Conservation (phyloP, 176 grass and related monocot genomes). For the Guadua angustifolia region DNA sequence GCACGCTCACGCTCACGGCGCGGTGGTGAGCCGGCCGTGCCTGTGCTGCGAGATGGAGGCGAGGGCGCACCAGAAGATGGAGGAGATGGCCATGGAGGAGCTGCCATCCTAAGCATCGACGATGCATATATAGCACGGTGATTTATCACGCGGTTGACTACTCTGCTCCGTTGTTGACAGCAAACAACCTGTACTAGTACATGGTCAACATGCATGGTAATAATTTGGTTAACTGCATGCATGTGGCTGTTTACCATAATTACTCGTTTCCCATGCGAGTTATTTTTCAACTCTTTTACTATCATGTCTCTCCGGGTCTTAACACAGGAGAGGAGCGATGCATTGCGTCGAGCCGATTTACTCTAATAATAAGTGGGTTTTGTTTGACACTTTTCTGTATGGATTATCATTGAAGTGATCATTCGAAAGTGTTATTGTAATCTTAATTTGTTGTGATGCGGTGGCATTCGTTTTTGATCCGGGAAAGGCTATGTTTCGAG, state of each 20-base stretch:
- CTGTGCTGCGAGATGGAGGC: conserved; percentile 69
- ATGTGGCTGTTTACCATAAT: conserved; percentile 26
- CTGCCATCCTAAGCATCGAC: conserved; percentile 52
- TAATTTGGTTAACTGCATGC: conserved; percentile 26
- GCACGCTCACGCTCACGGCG: conserved; percentile 6
- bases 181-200: neutral
- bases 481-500: too few relatives aligned
- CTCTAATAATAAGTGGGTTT: conserved; percentile 23
- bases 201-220: conserved; percentile 19
- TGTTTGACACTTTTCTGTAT: neutral
- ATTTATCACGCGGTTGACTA: neutral
- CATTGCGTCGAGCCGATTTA: neutral
- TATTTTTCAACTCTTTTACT: too few relatives aligned
- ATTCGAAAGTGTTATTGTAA: neutral
- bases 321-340: conserved; percentile 13
- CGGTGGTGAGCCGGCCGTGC: conserved; percentile 50
- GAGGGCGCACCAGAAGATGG: conserved; percentile 75
- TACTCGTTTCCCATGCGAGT: neutral
- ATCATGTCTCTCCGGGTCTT: neutral
- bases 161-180: neutral
- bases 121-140: neutral
- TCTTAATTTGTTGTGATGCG: neutral
- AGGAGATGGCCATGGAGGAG: conserved; percentile 67
- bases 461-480: neutral
- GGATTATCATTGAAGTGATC: too few relatives aligned